Percentiles rank a stretch among this genome's conserved stretches.
Conservation (phyloP, 371 early-diverging fungal species). For the Synchytrium microbalum region DNA sequence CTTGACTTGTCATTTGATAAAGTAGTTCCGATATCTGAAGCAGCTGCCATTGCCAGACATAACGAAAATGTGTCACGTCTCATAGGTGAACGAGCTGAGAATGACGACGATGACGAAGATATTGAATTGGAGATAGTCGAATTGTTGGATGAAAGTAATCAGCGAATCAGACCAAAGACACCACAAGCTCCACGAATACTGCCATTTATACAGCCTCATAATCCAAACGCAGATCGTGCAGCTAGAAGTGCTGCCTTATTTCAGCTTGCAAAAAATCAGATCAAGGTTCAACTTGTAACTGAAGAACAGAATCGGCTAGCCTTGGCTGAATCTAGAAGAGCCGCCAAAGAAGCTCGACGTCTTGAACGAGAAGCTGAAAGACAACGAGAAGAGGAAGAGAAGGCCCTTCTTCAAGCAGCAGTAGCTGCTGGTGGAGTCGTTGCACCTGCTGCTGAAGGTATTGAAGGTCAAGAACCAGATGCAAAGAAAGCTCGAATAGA, state of each 20-base stretch:
- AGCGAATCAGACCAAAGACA: neutral
- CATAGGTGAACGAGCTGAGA: neutral
- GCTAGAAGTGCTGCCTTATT: neutral
- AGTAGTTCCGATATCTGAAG: neutral
- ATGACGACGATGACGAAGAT: neutral
- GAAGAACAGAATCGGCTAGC: neutral
- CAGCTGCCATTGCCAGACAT: neutral
- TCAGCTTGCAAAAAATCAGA: neutral
- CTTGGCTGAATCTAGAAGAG: neutral
- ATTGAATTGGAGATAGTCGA: neutral
- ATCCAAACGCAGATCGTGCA: neutral
- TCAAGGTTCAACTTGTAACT: neutral
- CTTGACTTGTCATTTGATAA: neutral
- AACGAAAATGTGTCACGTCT: neutral
- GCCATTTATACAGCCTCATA: neutral
- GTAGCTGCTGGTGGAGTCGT: neutral
- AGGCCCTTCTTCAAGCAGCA: no score
- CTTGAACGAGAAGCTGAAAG: neutral
- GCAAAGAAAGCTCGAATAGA: neutral
- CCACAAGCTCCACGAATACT: no score
- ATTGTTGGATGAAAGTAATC: neutral
- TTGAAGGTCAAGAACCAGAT: neutral
- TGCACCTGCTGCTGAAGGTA: neutral
- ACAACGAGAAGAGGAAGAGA: neutral
- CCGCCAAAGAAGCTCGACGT: neutral